Conservation (phyloP, 2,329 filamentous ascomycete genomes). For the Pseudogymnoascus sp. region DNA sequence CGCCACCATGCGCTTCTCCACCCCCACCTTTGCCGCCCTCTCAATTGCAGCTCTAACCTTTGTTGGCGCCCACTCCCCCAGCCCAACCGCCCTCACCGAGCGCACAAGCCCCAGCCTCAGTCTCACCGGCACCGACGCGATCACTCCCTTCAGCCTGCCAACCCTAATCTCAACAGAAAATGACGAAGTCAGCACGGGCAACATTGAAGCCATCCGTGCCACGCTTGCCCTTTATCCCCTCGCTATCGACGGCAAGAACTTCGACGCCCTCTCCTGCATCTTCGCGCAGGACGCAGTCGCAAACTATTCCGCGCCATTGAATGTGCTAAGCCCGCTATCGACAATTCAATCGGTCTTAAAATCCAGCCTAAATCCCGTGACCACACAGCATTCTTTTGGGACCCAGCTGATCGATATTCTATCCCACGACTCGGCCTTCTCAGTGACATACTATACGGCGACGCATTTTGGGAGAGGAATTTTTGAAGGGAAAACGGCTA, state of each 20-base stretch:
- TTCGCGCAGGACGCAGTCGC: conserved; percentile 16
- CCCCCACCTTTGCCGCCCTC: not conserved
- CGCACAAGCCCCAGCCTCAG: no score
- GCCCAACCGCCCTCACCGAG: no score
- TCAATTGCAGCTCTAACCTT: not conserved
- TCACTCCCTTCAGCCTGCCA: not conserved
- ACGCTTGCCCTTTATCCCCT: conserved; percentile 19
- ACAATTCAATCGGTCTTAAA: conserved; percentile 11
- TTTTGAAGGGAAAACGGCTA: not conserved
- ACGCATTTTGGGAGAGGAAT: not conserved
- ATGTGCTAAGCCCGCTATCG: conserved; percentile 10
- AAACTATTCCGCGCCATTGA: conserved; percentile 16
- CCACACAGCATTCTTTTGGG: not conserved
- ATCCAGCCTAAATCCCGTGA: not conserved
- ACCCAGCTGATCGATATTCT: not conserved
- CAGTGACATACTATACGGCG: not conserved
- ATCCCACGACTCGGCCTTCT: not conserved
- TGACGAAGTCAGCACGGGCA: not conserved
- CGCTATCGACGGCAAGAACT: conserved; percentile 18
- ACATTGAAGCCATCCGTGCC: conserved; percentile 12
- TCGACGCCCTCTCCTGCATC: conserved; percentile 13
- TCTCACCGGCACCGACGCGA: not conserved
- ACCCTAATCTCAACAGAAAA: not conserved
- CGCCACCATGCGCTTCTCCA: not conserved
- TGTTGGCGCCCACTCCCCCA: not conserved